Base-by-base conservation (phyloP, 2,329 filamentous ascomycete genomes). In the Stemphylium lycopersici region DNA sequence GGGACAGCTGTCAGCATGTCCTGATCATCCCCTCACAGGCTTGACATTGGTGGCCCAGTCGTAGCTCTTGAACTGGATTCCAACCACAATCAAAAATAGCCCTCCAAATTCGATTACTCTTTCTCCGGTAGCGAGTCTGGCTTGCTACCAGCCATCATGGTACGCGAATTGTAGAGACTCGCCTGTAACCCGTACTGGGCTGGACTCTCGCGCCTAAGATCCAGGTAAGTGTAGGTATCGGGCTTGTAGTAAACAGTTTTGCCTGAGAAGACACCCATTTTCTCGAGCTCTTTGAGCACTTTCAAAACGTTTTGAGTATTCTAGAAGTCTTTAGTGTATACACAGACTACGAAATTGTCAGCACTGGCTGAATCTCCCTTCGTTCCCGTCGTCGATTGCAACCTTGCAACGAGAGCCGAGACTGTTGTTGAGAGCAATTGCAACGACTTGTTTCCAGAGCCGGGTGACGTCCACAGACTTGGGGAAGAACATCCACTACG, bases 331-430 rank as follows among this genome's bases (percentile, higher is more conserved):
- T 79, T 78, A 4, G 90, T 96, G 72, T 96, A 96, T 6, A 96
- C 79, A 61, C 89, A 93, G 22, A 62, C 52, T 62, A 20, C 4
- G 16, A 6, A 11, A 24, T 31, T 20, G 4, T 47, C n/a, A 26
- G 32, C 11, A 33, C 22, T 3, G 13, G 26, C 52, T 85, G 37
- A 95, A 75, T 16, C 86, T 81, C 5, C 76, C 5, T 58, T 72
- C 61, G 10, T 47, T 60, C 39, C 65, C 77, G 8, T 82, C 72
- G 41, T 79, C 77, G 1, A 89, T 85, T 1, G 87, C 85, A 11
- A 93, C 88, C 75, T 95, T 96, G 8, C 90, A 89, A 1, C 79
- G 82, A 34, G 86, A 83, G 0, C 91, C 91, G 2, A 96, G 81
- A 59, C 89, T 82, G 55, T 88, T 87, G 26, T 84, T 82, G 11